Evolutionary conservation across 2,329 filamentous ascomycete genomes (phyloP).

Genomic region (Neonectria hederae): DNA sequence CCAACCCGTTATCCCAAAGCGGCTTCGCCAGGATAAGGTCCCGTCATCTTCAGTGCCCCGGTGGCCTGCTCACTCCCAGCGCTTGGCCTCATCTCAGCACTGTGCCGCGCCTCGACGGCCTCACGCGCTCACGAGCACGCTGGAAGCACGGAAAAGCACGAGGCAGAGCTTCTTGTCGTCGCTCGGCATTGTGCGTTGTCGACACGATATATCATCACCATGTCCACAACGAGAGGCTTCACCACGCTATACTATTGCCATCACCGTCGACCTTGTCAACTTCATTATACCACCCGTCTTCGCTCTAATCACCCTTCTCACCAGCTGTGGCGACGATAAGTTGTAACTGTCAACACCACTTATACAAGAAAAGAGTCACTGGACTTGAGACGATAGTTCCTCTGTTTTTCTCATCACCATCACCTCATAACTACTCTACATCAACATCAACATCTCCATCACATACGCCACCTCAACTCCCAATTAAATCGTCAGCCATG

Average conservation of each 20-base stretch:
- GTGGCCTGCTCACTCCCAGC: background rate
- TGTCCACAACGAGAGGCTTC: conserved; percentile 17
- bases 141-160: background rate
- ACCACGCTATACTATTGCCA: conserved; percentile 13
- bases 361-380: background rate
- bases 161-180: background rate
- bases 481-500: conserved; percentile 37
- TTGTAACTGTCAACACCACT: background rate
- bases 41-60: conserved; percentile 1
- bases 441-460: background rate
- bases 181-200: background rate
- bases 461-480: background rate
- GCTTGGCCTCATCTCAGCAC: background rate
- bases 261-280: conserved; percentile 17
- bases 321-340: background rate
- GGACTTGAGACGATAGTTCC: background rate
- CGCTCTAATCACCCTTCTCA: conserved; percentile 2
- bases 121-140: background rate
- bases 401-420: background rate
- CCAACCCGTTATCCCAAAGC: background rate
- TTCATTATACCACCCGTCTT: conserved; percentile 2
- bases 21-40: background rate
- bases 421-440: background rate
- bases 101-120: background rate
- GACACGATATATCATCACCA: conserved; percentile 16